A percentile compares a stretch with the other conserved stretches of the same genome.
These are phyloP conservation scores for Citrus unshiu DNA, from an alignment of 345 rosid genomes.

Conservation along the genomic window DNA sequence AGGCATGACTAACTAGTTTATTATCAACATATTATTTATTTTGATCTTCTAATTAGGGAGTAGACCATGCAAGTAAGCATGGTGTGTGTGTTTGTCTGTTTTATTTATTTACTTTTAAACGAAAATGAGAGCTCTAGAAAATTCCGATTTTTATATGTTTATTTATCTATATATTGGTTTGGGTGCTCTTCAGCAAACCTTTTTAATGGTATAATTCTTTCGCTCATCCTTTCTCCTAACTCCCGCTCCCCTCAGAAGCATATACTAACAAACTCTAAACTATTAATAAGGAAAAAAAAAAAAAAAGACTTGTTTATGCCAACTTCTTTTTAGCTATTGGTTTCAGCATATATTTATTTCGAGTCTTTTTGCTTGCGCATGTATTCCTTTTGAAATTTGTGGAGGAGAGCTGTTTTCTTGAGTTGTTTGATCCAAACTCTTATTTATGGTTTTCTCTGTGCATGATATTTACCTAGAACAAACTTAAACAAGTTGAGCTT, in stretches of 20 bases:
- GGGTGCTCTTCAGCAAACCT: neutral
- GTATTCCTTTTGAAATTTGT: neutral
- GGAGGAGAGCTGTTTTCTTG: neutral
- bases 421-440: conserved; percentile 12
- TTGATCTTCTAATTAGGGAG: neutral
- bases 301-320: neutral
- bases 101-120: neutral
- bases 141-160: neutral
- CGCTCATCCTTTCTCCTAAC: neutral
- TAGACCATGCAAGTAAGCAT: neutral
- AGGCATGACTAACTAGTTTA: neutral
- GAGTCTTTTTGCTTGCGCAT: neutral
- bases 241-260: neutral
- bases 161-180: neutral
- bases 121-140: neutral
- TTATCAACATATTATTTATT: neutral
- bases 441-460: conserved; percentile 27
- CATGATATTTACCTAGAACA: conserved; percentile 51
- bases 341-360: neutral
- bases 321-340: neutral
- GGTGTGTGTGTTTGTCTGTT: neutral
- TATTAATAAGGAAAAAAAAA: neutral
- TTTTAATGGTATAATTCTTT: neutral
- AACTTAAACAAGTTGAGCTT: conserved; percentile 47
- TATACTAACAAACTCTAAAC: neutral